Evolutionary conservation across 306 rosid species (phyloP).

Genomic region (Vigna hirtella): DNA sequence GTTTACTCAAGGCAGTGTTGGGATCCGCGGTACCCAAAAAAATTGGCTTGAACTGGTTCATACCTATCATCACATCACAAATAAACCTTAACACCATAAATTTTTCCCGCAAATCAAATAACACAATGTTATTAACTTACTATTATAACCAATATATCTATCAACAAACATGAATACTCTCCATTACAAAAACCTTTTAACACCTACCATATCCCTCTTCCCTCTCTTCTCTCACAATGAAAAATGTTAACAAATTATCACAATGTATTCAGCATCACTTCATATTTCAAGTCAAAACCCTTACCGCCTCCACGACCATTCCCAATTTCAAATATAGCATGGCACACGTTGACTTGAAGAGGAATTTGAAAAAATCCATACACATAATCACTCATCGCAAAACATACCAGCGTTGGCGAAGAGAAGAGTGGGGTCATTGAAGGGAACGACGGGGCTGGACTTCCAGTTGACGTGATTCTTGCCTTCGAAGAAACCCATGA

Average conservation of each 20-base stretch:
- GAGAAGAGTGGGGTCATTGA: conserved; percentile 89
- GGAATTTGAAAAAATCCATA: not conserved
- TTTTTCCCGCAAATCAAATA: too few relatives aligned
- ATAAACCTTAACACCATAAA: not conserved
- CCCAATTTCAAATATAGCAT: not conserved
- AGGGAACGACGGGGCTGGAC: conserved; percentile 94
- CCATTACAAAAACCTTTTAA: not conserved
- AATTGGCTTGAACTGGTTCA: conserved; percentile 97
- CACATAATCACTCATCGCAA: not conserved
- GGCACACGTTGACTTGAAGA: not conserved
- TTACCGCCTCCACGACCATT: not conserved
- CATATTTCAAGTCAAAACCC: not conserved
- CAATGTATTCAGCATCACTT: not conserved
- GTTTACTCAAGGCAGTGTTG: conserved; percentile 78
- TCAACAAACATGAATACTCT: not conserved
- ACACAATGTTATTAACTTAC: not conserved
- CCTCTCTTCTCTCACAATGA: not conserved
- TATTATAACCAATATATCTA: not conserved
- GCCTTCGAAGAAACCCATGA: conserved; percentile 58
- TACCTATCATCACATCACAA: conserved; percentile 61
- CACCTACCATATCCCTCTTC: not conserved
- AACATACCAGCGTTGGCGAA: conserved; percentile 86
- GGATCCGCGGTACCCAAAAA: conserved; percentile 94
- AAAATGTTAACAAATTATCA: not conserved
- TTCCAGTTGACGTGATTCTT: conserved; percentile 63